Base-by-base conservation (phyloP, 2,329 filamentous ascomycete genomes). In the Lanzia echinophila region DNA sequence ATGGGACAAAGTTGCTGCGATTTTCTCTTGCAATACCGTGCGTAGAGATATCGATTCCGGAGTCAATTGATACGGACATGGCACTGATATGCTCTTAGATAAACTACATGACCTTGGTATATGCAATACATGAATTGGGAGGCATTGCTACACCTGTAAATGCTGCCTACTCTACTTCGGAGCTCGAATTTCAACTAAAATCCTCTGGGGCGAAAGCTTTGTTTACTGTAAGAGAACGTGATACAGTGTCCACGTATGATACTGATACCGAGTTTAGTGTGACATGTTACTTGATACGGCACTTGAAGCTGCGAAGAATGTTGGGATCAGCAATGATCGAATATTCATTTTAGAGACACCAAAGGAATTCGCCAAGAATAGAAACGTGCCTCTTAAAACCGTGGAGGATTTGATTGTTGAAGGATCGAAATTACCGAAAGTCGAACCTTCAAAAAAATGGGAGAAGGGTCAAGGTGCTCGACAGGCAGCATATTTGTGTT, bases 1-100 rank as follows among this genome's bases (percentile, higher is more conserved):
- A 67, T 94, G 86, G 85, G 88, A 94, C 64, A 90, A 90, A 68
- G 86, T 91, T 22, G 74, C 89, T 46, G 85, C 77, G 4, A 73
- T 91, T 28, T 95, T 88, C 71, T 84, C 85, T n/a, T 70, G 90
- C 56, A 95, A 95, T 67, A 89, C 88, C 31, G 86, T 89, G 70
- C 56, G 78, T 2, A 11, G 36, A 3, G 19, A 38, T 20, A 28
- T n/a, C n/a, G n/a, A n/a, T 28, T 28, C 24, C 8, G 4, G 24
- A 28, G 24, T 28, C 8, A 8, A 28, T n/a, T 28, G 24, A 28
- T 8, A 28, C 8, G 24, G 8, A 28, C 24, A 28, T 28, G 24
- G 24, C 4, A 28, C 24, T 28, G 8, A 28, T 28, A 4, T 28
- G 24, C 24, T 28, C 4, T 4, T 54, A 88, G 81, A 82, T 94